A percentile compares a stretch with the other conserved stretches of the same genome.
phyloP scores from a whole-genome alignment of 768 basidiomycete species.

The Boletus rubropictus region DNA sequence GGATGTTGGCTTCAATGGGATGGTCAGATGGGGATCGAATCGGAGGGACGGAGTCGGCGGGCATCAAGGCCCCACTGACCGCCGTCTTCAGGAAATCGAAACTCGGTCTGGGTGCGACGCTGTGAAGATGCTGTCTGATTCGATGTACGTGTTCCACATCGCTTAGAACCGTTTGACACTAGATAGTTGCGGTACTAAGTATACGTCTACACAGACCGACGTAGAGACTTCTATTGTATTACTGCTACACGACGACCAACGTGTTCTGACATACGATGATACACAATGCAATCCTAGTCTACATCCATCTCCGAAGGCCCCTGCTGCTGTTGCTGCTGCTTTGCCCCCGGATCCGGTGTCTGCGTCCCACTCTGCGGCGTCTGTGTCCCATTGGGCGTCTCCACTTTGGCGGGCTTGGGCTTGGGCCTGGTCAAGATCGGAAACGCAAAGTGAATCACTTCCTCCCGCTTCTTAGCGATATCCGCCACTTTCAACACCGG shows the following conservation, averaged over 20 bases:
- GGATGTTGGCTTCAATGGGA: slow-evolving; percentile 84
- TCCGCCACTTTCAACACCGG: slow-evolving; percentile 77
- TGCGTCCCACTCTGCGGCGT: slow-evolving; percentile 65
- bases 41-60: slow-evolving; percentile 50
- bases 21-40: slow-evolving; percentile 82
- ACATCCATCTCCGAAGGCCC: slow-evolving; percentile 79
- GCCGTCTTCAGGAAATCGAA: slow-evolving; percentile 86
- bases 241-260: not conserved
- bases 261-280: no score
- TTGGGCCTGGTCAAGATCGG: slow-evolving; percentile 91
- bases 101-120: slow-evolving; percentile 69
- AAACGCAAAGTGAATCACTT: slow-evolving; percentile 81
- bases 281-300: slow-evolving; percentile 43
- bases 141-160: not conserved
- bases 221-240: not conserved
- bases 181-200: slow-evolving; percentile 11
- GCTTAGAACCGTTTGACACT: not conserved
- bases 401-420: slow-evolving; percentile 72
- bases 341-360: slow-evolving; percentile 47
- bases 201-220: slow-evolving; percentile 6
- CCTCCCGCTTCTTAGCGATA: slow-evolving; percentile 87
- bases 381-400: slow-evolving; percentile 50
- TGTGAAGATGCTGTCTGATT: not conserved
- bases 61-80: slow-evolving; percentile 69
- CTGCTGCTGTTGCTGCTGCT: slow-evolving; percentile 24